Evolutionary conservation across 371 early-diverging fungal species (phyloP), one percentile per base, ranked within the genome.

Genomic region (Syncephalis plumigaleata): DNA sequence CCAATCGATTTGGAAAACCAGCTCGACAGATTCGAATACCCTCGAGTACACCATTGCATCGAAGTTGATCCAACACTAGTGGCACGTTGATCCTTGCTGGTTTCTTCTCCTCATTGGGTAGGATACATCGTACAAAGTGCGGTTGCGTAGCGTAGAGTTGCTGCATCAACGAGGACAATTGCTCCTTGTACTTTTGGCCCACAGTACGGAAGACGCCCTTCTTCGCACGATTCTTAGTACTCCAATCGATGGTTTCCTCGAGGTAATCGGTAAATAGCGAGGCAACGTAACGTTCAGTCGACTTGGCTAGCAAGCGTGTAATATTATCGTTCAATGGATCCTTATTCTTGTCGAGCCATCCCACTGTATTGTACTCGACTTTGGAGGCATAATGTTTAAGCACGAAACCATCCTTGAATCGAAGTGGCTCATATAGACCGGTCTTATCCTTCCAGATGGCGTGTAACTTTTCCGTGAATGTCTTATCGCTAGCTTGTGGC

Each of bases 31-130:
- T 99, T 46, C 99, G 82, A 51, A 99, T 98, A 22, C 99, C 99
- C 67, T 99, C 99, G 16, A 99, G 68, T 4, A 99, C 99, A 69
- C 99, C 99, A 59, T 99, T 99, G 69, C 99, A 99, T 15, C 92
- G 73, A 36, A 99, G 68, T 61, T 99, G 99, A 46, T 96, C 88
- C 11, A 98, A 67, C 0, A 99, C 94, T 20, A 92, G 64, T 9
- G 73, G 72, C 22, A 81, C 72, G 50, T 92, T 66, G 39, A 99
- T 73, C 52, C 75, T 77, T 9, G 85, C 85, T 0, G 91, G 67
- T 31, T 75, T 76, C 65, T 99, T 99, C 36, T 91, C 86, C 24
- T 83, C 68, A 62, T 99, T 99, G 7, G 99, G 99, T 38, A 98
- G 63, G 48, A 99, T 99, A 72, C 99, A 99, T 36, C 99, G 87